A percentile compares a stretch with the other conserved stretches of the same genome.
These are phyloP conservation scores for Nephelium lappaceum DNA, from an alignment of 345 rosid genomes.

Conservation along the genomic window DNA sequence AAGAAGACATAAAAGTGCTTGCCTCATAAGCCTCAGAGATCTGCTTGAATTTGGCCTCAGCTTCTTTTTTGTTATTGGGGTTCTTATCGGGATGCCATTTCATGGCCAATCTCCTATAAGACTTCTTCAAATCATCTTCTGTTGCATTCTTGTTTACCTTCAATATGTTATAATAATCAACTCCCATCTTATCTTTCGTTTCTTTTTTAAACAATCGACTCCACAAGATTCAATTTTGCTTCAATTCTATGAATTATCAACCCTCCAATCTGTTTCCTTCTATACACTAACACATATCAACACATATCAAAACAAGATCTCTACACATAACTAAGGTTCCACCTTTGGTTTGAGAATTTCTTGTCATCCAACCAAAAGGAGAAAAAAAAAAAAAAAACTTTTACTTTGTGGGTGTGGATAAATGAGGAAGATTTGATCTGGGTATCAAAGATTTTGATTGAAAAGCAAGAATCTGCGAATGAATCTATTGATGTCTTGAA, in stretches of 20 bases:
- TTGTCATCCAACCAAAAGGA: neutral
- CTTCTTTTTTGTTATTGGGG: conserved; percentile 76
- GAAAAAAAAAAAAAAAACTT: neutral
- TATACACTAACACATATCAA: neutral
- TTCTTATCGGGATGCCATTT: conserved; percentile 99
- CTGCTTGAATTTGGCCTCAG: conserved; percentile 94
- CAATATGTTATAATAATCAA: conserved; percentile 80
- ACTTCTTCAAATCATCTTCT: conserved; percentile 90
- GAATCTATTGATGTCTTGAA: conserved; percentile 3
- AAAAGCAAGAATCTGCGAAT: conserved; percentile 16
- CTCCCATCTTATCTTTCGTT: conserved; percentile 51
- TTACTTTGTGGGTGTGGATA: neutral
- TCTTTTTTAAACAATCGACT: neutral
- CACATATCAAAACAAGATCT: neutral
- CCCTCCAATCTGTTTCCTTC: neutral
- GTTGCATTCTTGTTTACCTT: conserved; percentile 75
- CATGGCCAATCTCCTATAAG: conserved; percentile 89
- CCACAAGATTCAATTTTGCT: neutral
- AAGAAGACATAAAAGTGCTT: conserved; percentile 6
- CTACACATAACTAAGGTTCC: neutral
- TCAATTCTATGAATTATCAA: neutral
- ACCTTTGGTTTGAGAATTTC: neutral
- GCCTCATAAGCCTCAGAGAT: conserved; percentile 97
- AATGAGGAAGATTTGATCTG: conserved; percentile 1
- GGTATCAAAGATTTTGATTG: neutral